A percentile compares a stretch with the other conserved stretches of the same genome.
Conservation (phyloP, 2,329 filamentous ascomycete species). For the Calonectria crousiana region DNA sequence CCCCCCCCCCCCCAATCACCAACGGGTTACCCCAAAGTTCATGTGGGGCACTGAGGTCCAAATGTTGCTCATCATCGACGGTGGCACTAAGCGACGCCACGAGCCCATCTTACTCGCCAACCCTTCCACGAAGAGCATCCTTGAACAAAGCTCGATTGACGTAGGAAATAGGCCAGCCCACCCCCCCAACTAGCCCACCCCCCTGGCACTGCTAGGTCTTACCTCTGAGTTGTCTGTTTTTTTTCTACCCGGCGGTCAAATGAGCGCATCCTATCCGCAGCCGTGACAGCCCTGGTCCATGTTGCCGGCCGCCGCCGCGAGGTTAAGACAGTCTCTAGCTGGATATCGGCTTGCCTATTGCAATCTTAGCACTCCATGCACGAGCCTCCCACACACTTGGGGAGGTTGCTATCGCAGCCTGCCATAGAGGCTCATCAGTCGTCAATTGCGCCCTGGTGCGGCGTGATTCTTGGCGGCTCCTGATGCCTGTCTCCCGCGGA, state of each 20-base stretch:
- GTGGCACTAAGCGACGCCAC: not conserved
- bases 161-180: not conserved
- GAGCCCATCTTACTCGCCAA: not conserved
- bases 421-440: not conserved
- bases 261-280: not conserved
- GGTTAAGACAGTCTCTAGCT: not conserved
- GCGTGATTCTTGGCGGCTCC: not conserved
- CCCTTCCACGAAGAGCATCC: not conserved
- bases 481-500: not conserved
- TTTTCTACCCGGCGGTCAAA: not conserved
- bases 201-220: not conserved
- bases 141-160: not conserved
- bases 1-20: too few relatives aligned
- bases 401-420: too few relatives aligned
- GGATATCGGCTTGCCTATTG: not conserved
- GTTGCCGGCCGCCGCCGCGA: not conserved
- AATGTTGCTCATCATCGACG: not conserved
- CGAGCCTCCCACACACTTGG: not conserved
- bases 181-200: too few relatives aligned
- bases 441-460: not conserved
- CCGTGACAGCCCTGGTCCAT: not conserved
- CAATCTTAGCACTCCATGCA: not conserved
- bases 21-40: too few relatives aligned
- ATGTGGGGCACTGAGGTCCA: not conserved
- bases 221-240: not conserved